Evolutionary conservation across 805 yeast genomes (phyloP).

Genomic region (Zygosaccharomyces siamensis): DNA sequence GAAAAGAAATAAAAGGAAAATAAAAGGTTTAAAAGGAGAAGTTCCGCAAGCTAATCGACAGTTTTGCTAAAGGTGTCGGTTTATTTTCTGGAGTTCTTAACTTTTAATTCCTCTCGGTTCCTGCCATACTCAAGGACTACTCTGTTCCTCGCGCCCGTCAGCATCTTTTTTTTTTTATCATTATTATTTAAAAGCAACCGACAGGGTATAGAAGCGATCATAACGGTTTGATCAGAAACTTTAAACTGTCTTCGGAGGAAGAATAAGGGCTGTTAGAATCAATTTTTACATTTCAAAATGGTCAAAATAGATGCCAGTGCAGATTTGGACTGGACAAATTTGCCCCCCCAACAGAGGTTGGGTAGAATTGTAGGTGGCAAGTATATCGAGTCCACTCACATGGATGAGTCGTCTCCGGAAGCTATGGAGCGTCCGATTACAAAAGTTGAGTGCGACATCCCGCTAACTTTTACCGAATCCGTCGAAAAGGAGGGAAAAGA

Average conservation of each 20-base stretch:
- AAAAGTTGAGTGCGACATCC: constrained; percentile 1
- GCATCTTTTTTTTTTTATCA: background rate
- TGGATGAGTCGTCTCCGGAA: background rate
- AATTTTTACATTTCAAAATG: background rate
- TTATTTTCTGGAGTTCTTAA: background rate
- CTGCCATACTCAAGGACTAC: background rate
- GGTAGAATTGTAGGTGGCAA: constrained; percentile 3
- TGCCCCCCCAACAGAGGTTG: constrained; percentile 5
- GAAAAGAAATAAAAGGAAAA: background rate
- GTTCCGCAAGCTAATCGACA: background rate
- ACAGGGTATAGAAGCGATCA: background rate
- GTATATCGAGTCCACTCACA: background rate
- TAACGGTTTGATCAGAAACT: background rate
- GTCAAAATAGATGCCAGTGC: constrained; percentile 6
- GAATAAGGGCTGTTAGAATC: background rate
- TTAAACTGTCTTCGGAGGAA: background rate
- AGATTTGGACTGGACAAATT: constrained; percentile 5
- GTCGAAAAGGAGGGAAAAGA: constrained; percentile 2
- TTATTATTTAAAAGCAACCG: background rate
- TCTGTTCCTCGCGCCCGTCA: background rate
- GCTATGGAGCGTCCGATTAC: background rate
- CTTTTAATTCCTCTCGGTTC: background rate
- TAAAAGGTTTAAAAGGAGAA: background rate
- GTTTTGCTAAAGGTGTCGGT: no score
- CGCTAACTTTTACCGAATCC: constrained; percentile 1